Base-by-base conservation (phyloP, 129 eudicot species). In the Erigeron canadensis region DNA sequence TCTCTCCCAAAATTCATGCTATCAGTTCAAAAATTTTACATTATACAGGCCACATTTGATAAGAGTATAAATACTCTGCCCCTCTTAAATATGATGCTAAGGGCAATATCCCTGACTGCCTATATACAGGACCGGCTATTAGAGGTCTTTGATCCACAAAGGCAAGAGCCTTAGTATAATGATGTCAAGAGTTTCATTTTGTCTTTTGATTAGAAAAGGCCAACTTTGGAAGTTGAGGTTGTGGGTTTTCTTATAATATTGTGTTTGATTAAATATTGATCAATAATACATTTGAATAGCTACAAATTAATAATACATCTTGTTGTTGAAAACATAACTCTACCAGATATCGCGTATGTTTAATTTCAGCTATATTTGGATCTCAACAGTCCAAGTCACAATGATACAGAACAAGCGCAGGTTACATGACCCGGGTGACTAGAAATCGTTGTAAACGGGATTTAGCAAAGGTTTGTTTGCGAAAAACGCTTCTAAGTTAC, bases 401-500 rank as follows among this genome's bases (percentile, higher is more conserved):
- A 53, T 4, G 0, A 17, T 5, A n/a, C 3, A 21, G 59, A 17
- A 54, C 34, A 54, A 15, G 2, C 59, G 5, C 10, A 7, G 6
- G 41, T 13, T 11, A 15, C 9, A 23, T 0, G 13, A 28, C 28
- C 1, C 2, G 19, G 7, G 43, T 13, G 5, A 34, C 41, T 60
- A 28, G 10, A 18, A 55, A 6, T 55, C 37, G 18, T 21, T 18
- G 61, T 21, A 6, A 21, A 55, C 61, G 5, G 61, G 61, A 8
- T 13, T 16, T 8, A 88, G 42, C 42, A 59, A 77, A 5, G 98
- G 94, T 65, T 85, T 81, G 47, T 81, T 65, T 9, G 79, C 63
- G 83, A 92, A 92, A 81, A 92, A 92, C 23, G 95, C 96, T 45
- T 86, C 84, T 53, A 92, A 65, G 62, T 92, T 92, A 53, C 80